Evolutionary conservation across 1,284 basidiomycete species (phyloP).

Genomic region (Melampsora americana): DNA sequence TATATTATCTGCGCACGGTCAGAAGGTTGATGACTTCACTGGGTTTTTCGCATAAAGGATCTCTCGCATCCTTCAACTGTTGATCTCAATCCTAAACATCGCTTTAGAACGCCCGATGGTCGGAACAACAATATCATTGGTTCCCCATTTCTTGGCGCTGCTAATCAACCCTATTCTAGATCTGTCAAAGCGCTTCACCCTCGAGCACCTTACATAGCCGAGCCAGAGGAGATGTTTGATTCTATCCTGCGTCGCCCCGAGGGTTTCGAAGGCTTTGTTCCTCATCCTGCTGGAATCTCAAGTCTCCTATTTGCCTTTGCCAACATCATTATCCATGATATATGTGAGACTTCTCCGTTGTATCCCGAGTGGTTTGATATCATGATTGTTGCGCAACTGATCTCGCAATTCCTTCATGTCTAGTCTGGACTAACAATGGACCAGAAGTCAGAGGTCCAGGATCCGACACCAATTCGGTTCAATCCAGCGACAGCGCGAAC

Average conservation of each 20-base stretch:
- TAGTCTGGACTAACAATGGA: conserved; percentile 39
- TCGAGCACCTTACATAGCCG: conserved; percentile 31
- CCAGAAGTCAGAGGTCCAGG: conserved; percentile 17
- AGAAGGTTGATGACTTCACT: not conserved
- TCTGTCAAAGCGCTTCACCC: conserved; percentile 35
- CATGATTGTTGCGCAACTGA: not conserved
- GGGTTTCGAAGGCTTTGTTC: conserved; percentile 27
- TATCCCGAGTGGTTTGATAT: too few species aligned
- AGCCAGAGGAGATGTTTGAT: conserved; percentile 41
- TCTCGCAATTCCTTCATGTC: not conserved
- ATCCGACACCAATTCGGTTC: not conserved
- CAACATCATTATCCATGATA: conserved; percentile 43
- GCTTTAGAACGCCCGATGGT: conserved; percentile 36
- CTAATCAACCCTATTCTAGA: conserved; percentile 31
- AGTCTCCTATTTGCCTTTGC: conserved; percentile 42
- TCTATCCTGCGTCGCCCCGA: conserved; percentile 27
- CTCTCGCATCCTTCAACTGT: conserved; percentile 35
- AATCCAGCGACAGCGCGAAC: not conserved
- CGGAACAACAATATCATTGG: conserved; percentile 41
- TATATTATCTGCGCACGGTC: not conserved
- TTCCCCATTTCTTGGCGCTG: conserved; percentile 31
- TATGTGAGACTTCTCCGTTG: conserved; percentile 7
- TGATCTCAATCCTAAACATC: conserved; percentile 31
- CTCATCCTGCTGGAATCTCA: conserved; percentile 34
- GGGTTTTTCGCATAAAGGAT: conserved; percentile 11